Percentiles rank a stretch among this genome's conserved stretches.
phyloP scores from a whole-genome alignment of 2,329 filamentous ascomycete genomes.

The Lecanicillium sp. region DNA sequence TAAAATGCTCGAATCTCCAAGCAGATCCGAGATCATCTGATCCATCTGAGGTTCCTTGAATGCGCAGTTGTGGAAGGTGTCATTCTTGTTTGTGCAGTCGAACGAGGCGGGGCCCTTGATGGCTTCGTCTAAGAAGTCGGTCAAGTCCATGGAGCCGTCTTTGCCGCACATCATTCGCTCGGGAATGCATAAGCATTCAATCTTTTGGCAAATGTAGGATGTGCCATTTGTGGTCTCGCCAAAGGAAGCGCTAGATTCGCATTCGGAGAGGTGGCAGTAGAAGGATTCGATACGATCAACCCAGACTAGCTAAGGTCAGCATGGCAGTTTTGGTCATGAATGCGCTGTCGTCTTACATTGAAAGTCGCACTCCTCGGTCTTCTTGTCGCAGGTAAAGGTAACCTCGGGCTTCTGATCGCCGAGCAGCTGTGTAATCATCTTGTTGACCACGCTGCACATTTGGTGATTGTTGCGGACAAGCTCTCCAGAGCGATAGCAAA shows the following conservation, averaged over 20 bases:
- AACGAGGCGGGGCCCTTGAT: slow-evolving; percentile 89
- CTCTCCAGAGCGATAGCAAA: slow-evolving; percentile 88
- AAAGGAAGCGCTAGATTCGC: slow-evolving; percentile 65
- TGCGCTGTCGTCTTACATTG: slow-evolving; percentile 62
- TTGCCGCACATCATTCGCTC: slow-evolving; percentile 93
- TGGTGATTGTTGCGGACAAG: slow-evolving; percentile 94
- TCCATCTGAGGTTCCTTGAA: slow-evolving; percentile 95
- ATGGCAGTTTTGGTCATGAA: neutral
- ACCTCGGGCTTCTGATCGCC: slow-evolving; percentile 84
- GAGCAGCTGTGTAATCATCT: slow-evolving; percentile 82
- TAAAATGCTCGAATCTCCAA: slow-evolving; percentile 85
- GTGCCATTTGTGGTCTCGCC: slow-evolving; percentile 71
- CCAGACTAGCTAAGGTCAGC: slow-evolving; percentile 60
- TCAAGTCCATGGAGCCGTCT: slow-evolving; percentile 83
- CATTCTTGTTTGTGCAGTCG: slow-evolving; percentile 61
- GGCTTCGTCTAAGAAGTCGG: slow-evolving; percentile 74
- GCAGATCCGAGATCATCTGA: slow-evolving; percentile 77
- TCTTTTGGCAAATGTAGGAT: slow-evolving; percentile 75
- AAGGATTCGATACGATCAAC: slow-evolving; percentile 91
- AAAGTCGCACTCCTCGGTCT: slow-evolving; percentile 77
- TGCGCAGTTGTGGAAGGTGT: slow-evolving; percentile 59
- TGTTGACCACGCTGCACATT: slow-evolving; percentile 95
- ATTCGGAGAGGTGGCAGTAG: slow-evolving; percentile 84
- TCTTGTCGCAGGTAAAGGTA: slow-evolving; percentile 83
- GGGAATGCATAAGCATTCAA: slow-evolving; percentile 81